Evolutionary conservation across 2,329 filamentous ascomycete species (phyloP), one percentile per base, ranked within the genome.

Genomic region (Aspergillus nomiae): DNA sequence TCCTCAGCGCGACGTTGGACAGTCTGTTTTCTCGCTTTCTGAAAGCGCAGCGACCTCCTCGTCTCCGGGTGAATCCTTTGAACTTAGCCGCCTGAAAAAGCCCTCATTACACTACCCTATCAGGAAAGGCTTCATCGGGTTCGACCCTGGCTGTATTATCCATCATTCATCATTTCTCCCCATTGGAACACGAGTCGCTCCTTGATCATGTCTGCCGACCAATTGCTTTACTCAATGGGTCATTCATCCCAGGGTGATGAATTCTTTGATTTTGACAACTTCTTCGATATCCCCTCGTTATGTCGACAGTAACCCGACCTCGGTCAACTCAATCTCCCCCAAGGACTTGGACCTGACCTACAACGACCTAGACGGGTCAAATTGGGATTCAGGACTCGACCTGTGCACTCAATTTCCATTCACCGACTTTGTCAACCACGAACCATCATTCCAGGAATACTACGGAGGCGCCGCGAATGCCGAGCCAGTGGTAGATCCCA

Each of bases 261-360:
- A 55, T 73, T 70, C 68, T 64, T 74, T 41, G 74, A 77, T 64
- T 76, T 77, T 59, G 74, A 76, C 56, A 70, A 73, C 64, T 73
- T 74, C 59, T 72, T 77, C 59, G 70, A 77, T 51, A 68, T 76
- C 21, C 65, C 70, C 24, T 60, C 70, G 16, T 24, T 72, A 73
- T 60, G 61, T 70, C 62, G 73, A 72, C 30, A 72, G 70, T 55
- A 69, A 74, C 62, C 68, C 72, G 48, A 70, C 71, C 32, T 72
- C 73, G n/a, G 64, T 71, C 55, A 66, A 71, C 51, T 74, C 74
- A 11, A 67, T 76, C 53, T 74, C 71, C 24, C 73, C 74, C 2
- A 67, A 67, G 26, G 73, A 77, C 36, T 63, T 72, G 56, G 67
- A 71, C 43, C 60, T 75, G 41, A 59, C 71, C 4, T 74, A 70